Evolutionary conservation across 148 eudicot genomes (phyloP), one percentile per base, ranked within the genome.

Genomic region (Diospyros kaki): DNA sequence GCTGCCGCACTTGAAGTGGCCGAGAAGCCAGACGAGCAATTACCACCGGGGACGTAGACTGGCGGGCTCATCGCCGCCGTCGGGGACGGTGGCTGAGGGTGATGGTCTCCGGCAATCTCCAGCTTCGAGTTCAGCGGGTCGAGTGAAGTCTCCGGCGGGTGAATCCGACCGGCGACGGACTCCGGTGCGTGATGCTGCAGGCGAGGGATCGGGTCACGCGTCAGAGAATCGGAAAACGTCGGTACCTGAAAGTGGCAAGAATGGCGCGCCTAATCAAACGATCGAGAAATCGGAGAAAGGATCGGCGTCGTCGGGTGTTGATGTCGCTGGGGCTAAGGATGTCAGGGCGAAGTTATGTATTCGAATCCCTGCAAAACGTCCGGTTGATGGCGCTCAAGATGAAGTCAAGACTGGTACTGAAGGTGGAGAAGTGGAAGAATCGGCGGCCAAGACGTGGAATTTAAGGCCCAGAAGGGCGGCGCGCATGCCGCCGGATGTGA

Each of bases 381-480:
- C 45, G 71, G 2, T 9, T 7, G 73, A 69, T 54, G 74, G 62
- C 3, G 71, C 60, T 46, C 76, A 72, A 44, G 72, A 66, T 6
- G 77, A 71, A 69, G 73, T 14, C 28, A 66, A 75, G 4, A 4
- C 13, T 0, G 9, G 42, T 8, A 43, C 66, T 6, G 73, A 28
- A 12, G 76, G 58, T n/a, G 75, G 48, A 40, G 81, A 78, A 60
- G 65, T 6, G 12, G 82, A 79, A 1, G 82, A 79, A 42, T 39
- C 50, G 13, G 64, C 14, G 43, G 74, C 77, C 2, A 84, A 84
- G 79, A 79, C 69, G 14, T 82, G 87, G 87, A 84, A 84, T 77
- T 75, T 84, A 62, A 84, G 87, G 77, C 87, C 87, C 0, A 83
- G 87, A 51, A 76, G 59, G 74, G 72, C 81, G 0, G 48, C 66